Evolutionary conservation across 345 rosid genomes (phyloP).

Genomic region (Salix arbutifolia): DNA sequence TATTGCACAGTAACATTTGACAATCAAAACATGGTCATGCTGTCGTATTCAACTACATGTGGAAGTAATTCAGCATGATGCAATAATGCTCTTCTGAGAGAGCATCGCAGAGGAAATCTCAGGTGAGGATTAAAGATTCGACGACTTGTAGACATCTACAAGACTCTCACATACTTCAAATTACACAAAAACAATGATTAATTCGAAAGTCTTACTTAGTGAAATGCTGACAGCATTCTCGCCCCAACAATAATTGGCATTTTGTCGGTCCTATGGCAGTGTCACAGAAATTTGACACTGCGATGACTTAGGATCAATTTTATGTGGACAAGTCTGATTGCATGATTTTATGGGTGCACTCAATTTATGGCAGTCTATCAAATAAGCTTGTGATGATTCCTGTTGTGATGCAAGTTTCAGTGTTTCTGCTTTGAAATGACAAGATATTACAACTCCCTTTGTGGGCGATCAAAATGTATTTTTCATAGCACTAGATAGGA

Average conservation of each 20-base stretch:
- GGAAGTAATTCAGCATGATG: no score
- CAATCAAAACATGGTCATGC: no score
- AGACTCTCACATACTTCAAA: not conserved
- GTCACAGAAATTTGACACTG: not conserved
- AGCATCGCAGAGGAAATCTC: not conserved
- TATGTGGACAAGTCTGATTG: not conserved
- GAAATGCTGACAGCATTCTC: constrained; percentile 14
- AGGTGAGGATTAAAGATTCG: not conserved
- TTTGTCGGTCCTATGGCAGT: not conserved
- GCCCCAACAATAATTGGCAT: not conserved
- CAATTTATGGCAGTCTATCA: constrained; percentile 1
- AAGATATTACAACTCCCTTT: not conserved
- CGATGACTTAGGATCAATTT: not conserved
- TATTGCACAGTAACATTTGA: no score
- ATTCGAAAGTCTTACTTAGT: not conserved
- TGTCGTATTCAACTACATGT: no score
- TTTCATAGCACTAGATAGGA: not conserved
- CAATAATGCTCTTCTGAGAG: not conserved
- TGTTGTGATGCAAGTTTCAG: not conserved
- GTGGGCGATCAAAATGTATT: not conserved
- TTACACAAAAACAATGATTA: not conserved
- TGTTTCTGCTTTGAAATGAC: not conserved
- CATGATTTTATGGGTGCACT: not conserved
- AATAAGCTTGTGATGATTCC: constrained; percentile 2
- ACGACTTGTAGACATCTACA: not conserved